Evolutionary conservation across 768 basidiomycete genomes (phyloP), one percentile per base, ranked within the genome.

Genomic region (Ephemerocybe angulata): DNA sequence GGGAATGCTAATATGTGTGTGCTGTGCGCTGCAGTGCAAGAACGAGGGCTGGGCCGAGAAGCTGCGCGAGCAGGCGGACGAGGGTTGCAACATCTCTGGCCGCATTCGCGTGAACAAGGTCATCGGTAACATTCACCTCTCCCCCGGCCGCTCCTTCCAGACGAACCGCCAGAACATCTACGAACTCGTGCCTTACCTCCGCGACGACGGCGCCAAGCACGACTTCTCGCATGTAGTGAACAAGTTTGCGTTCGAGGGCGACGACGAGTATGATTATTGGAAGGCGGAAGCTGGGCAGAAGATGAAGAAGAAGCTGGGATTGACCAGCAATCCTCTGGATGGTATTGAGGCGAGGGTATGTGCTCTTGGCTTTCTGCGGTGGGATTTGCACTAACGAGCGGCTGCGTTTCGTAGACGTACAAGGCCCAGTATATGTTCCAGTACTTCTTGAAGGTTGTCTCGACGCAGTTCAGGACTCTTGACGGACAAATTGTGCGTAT

Each of bases 371-470:
- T 10, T 11, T 3, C 19, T 37, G 22, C 21, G n/a, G 13, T 15
- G 31, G 22, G 46, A 29, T 46, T 3, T 22, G 37, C 37, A 28
- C 42, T 28, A 42, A 15, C 17, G 12, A 21, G 11, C 28, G 46
- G 43, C 24, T 47, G n/a, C 19, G 31, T 24, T 50, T 43, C 22
- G 1, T 55, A 90, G 87, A 93, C 93, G 1, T 74, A 70, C 60
- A 88, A 89, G 65, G 71, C 86, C 24, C 82, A 93, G 61, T 96
- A 92, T 69, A 94, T 97, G 93, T 97, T 93, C 82, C 93, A 98
- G 67, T 96, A 98, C 72, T 98, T 98, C 84, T 79, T 99, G 65
- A 99, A 99, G 72, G 96, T 99, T 42, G 97, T 99, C 37, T 93
- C 93, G 6, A 99, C 96, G 2, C 88, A 89, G 66, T 98, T 97